A percentile compares a stretch with the other conserved stretches of the same genome.
Evolutionary conservation across 2,329 filamentous ascomycete genomes (phyloP).

Genomic region (Tricladium varicosporioides): DNA sequence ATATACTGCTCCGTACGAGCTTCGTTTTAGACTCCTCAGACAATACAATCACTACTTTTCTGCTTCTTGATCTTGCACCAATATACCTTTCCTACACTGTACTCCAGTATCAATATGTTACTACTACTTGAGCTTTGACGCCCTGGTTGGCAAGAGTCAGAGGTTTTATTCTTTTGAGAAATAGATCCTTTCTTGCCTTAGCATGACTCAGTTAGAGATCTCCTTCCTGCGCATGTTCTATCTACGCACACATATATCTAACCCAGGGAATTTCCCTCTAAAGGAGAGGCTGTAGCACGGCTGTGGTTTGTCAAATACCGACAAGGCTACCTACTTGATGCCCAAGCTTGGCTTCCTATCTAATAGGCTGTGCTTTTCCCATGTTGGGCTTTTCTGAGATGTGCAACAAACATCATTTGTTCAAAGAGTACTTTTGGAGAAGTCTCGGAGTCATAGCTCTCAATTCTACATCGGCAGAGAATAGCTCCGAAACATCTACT

Average conservation of each 20-base stretch:
- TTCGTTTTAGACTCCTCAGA: no score
- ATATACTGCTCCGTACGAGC: no score
- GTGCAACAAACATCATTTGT: no score
- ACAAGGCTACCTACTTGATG: background rate
- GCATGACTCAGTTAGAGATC: background rate
- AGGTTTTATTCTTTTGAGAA: background rate
- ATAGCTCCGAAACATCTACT: background rate
- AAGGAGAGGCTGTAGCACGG: background rate
- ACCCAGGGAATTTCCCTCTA: background rate
- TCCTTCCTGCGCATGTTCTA: background rate
- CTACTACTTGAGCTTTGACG: background rate
- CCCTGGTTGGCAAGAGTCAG: background rate
- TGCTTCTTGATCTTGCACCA: no score
- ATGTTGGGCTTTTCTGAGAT: background rate
- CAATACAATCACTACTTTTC: no score
- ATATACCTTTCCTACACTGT: no score
- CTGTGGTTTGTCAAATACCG: background rate
- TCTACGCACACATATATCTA: background rate
- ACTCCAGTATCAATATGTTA: background rate
- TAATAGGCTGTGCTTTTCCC: background rate
- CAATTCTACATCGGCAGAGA: background rate
- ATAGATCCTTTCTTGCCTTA: background rate
- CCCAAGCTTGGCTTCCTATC: background rate
- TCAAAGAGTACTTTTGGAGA: background rate
- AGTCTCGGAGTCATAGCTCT: background rate